A percentile compares a stretch with the other conserved stretches of the same genome.
Conservation (phyloP, 2,329 filamentous ascomycete genomes). For the Didymella exigua region DNA sequence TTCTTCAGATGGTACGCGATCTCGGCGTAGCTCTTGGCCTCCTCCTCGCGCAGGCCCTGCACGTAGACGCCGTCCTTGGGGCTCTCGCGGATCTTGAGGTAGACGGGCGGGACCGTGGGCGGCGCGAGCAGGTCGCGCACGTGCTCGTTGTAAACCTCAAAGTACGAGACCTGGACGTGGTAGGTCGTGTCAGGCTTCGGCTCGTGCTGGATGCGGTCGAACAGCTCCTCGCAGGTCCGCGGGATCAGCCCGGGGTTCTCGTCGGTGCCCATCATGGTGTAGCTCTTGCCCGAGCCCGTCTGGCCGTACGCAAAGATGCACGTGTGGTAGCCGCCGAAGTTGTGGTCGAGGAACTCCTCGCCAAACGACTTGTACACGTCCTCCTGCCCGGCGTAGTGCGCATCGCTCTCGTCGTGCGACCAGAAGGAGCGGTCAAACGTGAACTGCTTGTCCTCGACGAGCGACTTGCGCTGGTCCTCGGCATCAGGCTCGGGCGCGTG, state of each 20-base stretch:
- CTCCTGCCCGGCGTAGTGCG: slow-evolving; percentile 89
- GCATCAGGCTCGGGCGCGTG: slow-evolving; percentile 65
- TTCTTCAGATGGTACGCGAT: slow-evolving; percentile 89
- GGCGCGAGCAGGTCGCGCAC: slow-evolving; percentile 91
- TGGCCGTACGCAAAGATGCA: slow-evolving; percentile 99
- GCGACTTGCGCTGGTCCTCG: slow-evolving; percentile 66
- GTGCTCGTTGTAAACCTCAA: slow-evolving; percentile 99
- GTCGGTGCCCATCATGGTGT: slow-evolving; percentile 92
- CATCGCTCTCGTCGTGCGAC: slow-evolving; percentile 81
- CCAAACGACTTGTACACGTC: slow-evolving; percentile 93
- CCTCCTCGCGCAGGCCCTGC: slow-evolving; percentile 92
- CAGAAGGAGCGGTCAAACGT: slow-evolving; percentile 98
- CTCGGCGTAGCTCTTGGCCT: slow-evolving; percentile 84
- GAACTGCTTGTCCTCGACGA: slow-evolving; percentile 86
- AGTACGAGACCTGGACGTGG: slow-evolving; percentile 96
- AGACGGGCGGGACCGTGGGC: slow-evolving; percentile 78
- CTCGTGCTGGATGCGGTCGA: slow-evolving; percentile 85
- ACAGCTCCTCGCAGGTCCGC: slow-evolving; percentile 92
- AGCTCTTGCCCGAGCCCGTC: slow-evolving; percentile 96
- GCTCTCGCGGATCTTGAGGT: slow-evolving; percentile 96
- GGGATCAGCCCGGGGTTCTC: slow-evolving; percentile 92
- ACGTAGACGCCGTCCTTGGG: slow-evolving; percentile 95
- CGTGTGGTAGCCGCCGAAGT: slow-evolving; percentile 98
- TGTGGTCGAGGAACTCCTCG: slow-evolving; percentile 97
- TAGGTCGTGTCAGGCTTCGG: slow-evolving; percentile 93